phyloP scores from a whole-genome alignment of 257 asterid species.

The Solanum phureja region DNA sequence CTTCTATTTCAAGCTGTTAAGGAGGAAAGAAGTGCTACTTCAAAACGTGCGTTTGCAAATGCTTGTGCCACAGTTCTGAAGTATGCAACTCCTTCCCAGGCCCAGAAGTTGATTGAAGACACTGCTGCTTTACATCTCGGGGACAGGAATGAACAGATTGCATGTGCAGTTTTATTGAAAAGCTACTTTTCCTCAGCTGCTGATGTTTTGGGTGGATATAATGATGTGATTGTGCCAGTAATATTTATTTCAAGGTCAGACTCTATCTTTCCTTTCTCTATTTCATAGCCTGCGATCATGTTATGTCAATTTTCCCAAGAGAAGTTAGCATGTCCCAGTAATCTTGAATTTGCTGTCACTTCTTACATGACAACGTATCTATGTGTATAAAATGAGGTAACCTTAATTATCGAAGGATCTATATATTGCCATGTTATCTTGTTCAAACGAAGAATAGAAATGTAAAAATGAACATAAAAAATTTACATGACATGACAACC shows the following conservation, averaged over 20 bases:
- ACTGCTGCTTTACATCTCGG: slow-evolving; percentile 80
- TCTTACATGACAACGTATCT: not conserved
- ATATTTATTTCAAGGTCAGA: slow-evolving; percentile 82
- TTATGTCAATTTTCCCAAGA: not conserved
- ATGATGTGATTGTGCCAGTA: slow-evolving; percentile 68
- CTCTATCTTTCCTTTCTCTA: not conserved
- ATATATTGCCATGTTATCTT: not conserved
- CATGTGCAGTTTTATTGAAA: slow-evolving; percentile 83
- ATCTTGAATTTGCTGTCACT: not conserved
- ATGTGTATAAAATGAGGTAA: not conserved
- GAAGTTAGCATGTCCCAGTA: not conserved
- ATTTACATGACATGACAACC: not conserved
- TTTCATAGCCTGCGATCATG: not conserved
- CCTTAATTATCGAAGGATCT: not conserved
- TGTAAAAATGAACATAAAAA: not conserved
- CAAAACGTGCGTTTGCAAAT: slow-evolving; percentile 88
- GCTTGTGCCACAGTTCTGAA: slow-evolving; percentile 89
- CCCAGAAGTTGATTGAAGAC: slow-evolving; percentile 85
- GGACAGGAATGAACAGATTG: slow-evolving; percentile 71
- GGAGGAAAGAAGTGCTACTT: slow-evolving; percentile 80
- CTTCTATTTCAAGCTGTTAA: slow-evolving; percentile 78
- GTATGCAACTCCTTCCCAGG: slow-evolving; percentile 67
- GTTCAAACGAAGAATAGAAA: not conserved
- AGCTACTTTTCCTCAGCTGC: slow-evolving; percentile 83
- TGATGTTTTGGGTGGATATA: slow-evolving; percentile 75